Base-by-base conservation (phyloP, 441 rosid genomes). In the Aquilaria agallochum region DNA sequence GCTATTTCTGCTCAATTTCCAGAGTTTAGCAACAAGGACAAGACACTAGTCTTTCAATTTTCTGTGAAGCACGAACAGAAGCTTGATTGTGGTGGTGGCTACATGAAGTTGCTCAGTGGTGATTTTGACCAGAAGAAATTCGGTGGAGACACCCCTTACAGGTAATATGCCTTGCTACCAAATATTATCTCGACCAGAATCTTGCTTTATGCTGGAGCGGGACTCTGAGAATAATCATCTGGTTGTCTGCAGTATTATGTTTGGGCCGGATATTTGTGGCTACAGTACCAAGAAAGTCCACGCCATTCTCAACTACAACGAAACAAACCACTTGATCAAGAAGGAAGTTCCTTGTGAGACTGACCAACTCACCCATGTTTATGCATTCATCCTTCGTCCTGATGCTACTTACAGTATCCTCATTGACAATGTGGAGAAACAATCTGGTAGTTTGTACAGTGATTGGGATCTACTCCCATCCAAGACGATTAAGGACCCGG, bases 291-390 rank as follows among this genome's bases (percentile, higher is more conserved):
- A 91, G 87, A 89, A 94, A 80, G 95, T 94, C 15, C 98, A 94
- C 72, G 95, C 97, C 46, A 94, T 94, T 64, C 93, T 94, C 56
- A 87, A 62, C 66, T 83, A 91, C 85, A 89, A 94, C 9, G 84
- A 49, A 50, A 58, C 84, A 31, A 94, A 94, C 86, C 89, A 89
- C 69, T 69, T 91, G 79, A 91, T 94, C 79, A 91, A 94, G 87
- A 87, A 94, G 86, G 99, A 94, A 20, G 96, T 94, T 58, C 89
- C 96, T 32, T 94, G 99, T 69, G 99, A 94, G 75, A 94, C 99
- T 64, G 97, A 94, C 79, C 95, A 94, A 76, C 95, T 94, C 65
- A 81, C 90, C 63, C 99, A 91, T 74, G 87, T 91, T 27, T 91
- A 94, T 76, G 87, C 97, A 14, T 87, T 94, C 66, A 65, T 94